A percentile compares a stretch with the other conserved stretches of the same genome.
Evolutionary conservation across 257 asterid genomes (phyloP).

Genomic region (Perilla frutescens): DNA sequence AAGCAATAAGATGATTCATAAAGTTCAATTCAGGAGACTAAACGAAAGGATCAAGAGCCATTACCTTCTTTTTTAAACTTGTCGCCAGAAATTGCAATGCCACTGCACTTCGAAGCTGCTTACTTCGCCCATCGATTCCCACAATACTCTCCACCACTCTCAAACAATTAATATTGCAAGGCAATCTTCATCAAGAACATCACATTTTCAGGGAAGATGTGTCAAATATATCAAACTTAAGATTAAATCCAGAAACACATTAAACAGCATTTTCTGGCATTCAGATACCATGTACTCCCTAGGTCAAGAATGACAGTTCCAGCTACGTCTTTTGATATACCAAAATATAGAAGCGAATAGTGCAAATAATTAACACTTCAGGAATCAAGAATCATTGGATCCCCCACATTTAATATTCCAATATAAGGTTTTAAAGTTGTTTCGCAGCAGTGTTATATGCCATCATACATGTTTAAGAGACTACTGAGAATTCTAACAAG

Average conservation of each 20-base stretch:
- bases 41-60: background rate
- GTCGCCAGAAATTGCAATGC: constrained; percentile 73
- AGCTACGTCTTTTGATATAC: background rate
- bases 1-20: background rate
- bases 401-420: constrained; percentile 1
- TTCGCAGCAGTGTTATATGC: background rate
- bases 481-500: background rate
- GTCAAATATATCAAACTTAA: constrained; percentile 3
- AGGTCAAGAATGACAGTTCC: background rate
- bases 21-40: constrained; percentile 15
- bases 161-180: constrained; percentile 76
- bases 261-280: background rate
- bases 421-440: background rate
- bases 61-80: constrained; percentile 67
- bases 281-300: background rate
- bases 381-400: constrained; percentile 23
- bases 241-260: constrained; percentile 10
- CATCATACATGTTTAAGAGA: background rate
- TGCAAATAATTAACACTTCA: background rate
- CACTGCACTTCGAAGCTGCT: constrained; percentile 77
- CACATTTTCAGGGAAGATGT: constrained; percentile 27
- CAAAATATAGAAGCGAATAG: background rate
- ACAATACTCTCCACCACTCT: constrained; percentile 72
- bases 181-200: constrained; percentile 57
- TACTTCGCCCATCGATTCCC: constrained; percentile 64